Evolutionary conservation across 306 rosid genomes (phyloP).

Genomic region (Cicer judaicum): DNA sequence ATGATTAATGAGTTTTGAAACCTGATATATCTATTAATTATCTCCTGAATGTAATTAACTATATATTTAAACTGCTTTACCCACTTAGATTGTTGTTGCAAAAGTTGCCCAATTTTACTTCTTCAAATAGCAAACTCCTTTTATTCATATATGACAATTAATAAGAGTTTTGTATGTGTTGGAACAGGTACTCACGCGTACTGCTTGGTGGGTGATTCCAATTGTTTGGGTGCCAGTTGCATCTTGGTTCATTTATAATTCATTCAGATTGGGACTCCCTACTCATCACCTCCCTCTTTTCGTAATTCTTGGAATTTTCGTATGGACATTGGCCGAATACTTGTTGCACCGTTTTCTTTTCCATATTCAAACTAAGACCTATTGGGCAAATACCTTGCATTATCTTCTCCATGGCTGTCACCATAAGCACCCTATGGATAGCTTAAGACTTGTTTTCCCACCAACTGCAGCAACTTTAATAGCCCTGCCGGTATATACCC

Average conservation of each 20-base stretch:
- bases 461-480: slow-evolving; percentile 76
- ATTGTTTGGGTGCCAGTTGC: slow-evolving; percentile 84
- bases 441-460: slow-evolving; percentile 91
- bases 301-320: slow-evolving; percentile 60
- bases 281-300: slow-evolving; percentile 45
- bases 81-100: no score
- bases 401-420: slow-evolving; percentile 98
- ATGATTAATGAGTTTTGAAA: no score
- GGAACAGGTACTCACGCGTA: slow-evolving; percentile 79
- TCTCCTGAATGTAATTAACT: no score
- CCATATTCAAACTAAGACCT: slow-evolving; percentile 75
- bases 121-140: no score
- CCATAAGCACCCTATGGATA: slow-evolving; percentile 97
- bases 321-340: slow-evolving; percentile 88
- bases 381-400: slow-evolving; percentile 89
- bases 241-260: slow-evolving; percentile 56
- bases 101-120: no score
- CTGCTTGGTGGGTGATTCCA: slow-evolving; percentile 92
- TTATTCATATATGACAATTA: no score
- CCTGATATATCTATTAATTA: no score
- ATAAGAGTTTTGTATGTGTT: neutral
- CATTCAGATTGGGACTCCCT: slow-evolving; percentile 57
- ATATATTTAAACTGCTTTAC: no score
- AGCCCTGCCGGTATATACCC: slow-evolving; percentile 58
- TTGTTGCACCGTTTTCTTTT: slow-evolving; percentile 88